phyloP scores from a whole-genome alignment of 2,329 filamentous ascomycete genomes.

The Endocalyx cinctus region DNA sequence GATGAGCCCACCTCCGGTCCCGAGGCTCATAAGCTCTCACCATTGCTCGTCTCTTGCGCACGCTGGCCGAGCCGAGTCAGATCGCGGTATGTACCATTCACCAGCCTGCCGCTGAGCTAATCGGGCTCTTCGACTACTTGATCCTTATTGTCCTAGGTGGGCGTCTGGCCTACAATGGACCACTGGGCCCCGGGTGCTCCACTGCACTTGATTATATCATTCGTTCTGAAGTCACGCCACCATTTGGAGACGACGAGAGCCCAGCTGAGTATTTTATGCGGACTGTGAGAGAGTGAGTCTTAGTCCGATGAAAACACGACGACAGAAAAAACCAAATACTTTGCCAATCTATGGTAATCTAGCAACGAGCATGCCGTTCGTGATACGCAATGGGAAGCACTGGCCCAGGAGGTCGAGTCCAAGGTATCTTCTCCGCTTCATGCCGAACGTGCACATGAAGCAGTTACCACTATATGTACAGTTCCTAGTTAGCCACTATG shows the following conservation, averaged over 20 bases:
- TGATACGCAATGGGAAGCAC: not conserved
- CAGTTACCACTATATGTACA: not conserved
- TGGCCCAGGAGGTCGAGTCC: not conserved
- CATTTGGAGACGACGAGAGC: slow-evolving; percentile 50
- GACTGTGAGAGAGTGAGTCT: slow-evolving; percentile 14
- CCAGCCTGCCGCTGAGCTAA: slow-evolving; percentile 36
- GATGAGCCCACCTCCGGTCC: slow-evolving; percentile 73
- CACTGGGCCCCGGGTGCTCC: slow-evolving; percentile 45
- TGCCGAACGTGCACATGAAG: not conserved
- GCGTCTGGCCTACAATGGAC: slow-evolving; percentile 53
- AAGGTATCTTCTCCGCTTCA: not conserved
- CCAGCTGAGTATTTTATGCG: slow-evolving; percentile 62
- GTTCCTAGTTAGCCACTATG: not conserved
- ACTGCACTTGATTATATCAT: slow-evolving; percentile 53
- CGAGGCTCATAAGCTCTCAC: slow-evolving; percentile 71
- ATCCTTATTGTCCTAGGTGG: slow-evolving; percentile 50
- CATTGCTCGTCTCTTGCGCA: slow-evolving; percentile 64
- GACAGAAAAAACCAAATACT: not conserved
- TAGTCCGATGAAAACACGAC: not conserved
- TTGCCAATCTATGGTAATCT: not conserved
- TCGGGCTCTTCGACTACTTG: slow-evolving; percentile 44
- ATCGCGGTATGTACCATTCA: slow-evolving; percentile 40
- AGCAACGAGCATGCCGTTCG: not conserved
- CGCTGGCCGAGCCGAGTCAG: slow-evolving; percentile 43
- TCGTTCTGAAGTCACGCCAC: slow-evolving; percentile 44